Evolutionary conservation across 2,329 filamentous ascomycete species (phyloP).

Genomic region (Ceratocystis cubensis): DNA sequence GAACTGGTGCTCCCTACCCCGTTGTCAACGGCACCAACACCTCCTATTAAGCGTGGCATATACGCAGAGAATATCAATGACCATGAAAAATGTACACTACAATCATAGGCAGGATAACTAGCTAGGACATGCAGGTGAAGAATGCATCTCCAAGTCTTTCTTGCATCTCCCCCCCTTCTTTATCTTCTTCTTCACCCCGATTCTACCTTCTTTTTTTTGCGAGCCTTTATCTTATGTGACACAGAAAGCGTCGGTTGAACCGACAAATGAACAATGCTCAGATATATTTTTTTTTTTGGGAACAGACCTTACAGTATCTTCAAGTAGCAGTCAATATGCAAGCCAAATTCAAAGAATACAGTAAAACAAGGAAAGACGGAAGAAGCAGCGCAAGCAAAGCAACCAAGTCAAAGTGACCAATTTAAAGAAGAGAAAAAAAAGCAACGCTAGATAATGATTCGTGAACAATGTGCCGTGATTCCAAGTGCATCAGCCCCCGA

Average conservation of each 20-base stretch:
- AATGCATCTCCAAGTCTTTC: constrained; percentile 1
- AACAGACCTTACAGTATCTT: not conserved
- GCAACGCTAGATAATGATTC: not conserved
- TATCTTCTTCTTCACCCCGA: constrained; percentile 1
- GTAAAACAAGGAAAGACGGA: not conserved
- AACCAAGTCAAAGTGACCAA: not conserved
- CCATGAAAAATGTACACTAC: not conserved
- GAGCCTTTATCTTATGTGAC: constrained; percentile 5
- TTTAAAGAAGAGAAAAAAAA: not conserved
- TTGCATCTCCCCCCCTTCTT: not conserved
- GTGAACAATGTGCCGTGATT: not conserved
- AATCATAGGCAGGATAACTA: not conserved
- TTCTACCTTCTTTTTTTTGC: not conserved
- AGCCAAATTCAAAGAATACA: not conserved
- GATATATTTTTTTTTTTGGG: not conserved
- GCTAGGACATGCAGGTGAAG: not conserved
- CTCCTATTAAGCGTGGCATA: constrained; percentile 23
- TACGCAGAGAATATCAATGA: not conserved
- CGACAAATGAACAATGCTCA: not conserved
- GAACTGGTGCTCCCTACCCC: constrained; percentile 28
- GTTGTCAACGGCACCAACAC: constrained; percentile 30
- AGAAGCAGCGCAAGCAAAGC: too few species aligned
- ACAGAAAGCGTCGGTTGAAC: not conserved
- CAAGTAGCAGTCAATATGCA: not conserved
- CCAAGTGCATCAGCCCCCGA: not conserved